Evolutionary conservation across 257 asterid species (phyloP), one percentile per base, ranked within the genome.

Genomic region (Striga asiatica): DNA sequence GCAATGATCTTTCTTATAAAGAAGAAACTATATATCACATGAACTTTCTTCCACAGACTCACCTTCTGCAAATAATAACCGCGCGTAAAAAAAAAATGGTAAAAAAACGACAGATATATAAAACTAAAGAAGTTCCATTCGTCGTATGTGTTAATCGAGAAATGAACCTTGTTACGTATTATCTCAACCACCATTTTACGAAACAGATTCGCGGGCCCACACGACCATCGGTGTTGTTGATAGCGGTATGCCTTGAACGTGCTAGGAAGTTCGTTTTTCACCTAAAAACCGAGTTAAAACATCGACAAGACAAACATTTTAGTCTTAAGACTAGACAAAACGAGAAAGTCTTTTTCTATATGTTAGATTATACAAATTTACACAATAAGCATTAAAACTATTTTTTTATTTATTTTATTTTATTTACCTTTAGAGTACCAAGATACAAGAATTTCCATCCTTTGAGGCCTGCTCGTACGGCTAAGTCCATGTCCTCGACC

Each of bases 211-310:
- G 98, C 95, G 0, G 98, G 98, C 1, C 98, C 98, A 48, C 98
- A 91, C 2, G 96, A 91, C 98, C 98, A 91, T 4, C 98, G 74
- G 56, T 91, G 96, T 65, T 91, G 98, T 80, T 91, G 98, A 68
- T 73, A 91, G 4, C 98, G 80, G 63, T 81, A 91, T 38, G 98
- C 98, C 52, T 84, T 91, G 58, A 91, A 87, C 24, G 98, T 87
- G 69, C 98, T 91, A 0, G 96, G 98, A 59, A 86, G 96, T 31
- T 89, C 96, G 62, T 96, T 89, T 68, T 83, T 81, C 66, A 83
- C 94, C 89, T 83, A 39, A n/a, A n/a, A n/a, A n/a, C n/a, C n/a
- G n/a, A n/a, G n/a, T n/a, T n/a, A n/a, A n/a, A n/a, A n/a, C n/a
- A n/a, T n/a, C n/a, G n/a, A n/a, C n/a, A n/a, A n/a, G n/a, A n/a